A percentile compares a stretch with the other conserved stretches of the same genome.
Conservation (phyloP, 2,329 filamentous ascomycete species). For the Sporothrix humicola region DNA sequence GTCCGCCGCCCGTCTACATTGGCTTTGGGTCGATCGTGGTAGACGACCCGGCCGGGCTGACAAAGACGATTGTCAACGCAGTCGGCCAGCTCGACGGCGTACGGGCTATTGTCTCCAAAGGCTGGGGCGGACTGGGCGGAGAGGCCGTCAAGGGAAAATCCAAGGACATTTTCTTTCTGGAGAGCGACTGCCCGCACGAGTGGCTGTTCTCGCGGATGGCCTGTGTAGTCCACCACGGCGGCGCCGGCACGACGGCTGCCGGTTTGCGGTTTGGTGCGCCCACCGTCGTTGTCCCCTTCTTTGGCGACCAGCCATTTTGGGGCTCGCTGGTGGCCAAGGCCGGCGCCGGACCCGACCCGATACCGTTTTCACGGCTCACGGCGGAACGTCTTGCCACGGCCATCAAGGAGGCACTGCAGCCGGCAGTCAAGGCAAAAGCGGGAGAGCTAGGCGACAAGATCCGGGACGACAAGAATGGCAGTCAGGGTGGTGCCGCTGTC, state of each 20-base stretch:
- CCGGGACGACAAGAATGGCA: constrained; percentile 46
- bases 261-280: constrained; percentile 82
- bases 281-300: constrained; percentile 85
- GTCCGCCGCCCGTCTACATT: constrained; percentile 78
- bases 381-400: constrained; percentile 69
- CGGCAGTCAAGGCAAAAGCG: not conserved
- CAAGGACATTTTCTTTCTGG: constrained; percentile 23
- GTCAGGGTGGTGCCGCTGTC: constrained; percentile 49
- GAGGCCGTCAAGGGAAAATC: constrained; percentile 57
- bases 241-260: constrained; percentile 84
- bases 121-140: constrained; percentile 83
- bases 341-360: constrained; percentile 72
- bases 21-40: constrained; percentile 85
- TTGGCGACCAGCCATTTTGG: constrained; percentile 85
- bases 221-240: constrained; percentile 84
- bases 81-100: constrained; percentile 56
- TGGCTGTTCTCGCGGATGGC: constrained; percentile 85
- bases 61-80: constrained; percentile 73
- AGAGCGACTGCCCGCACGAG: constrained; percentile 64
- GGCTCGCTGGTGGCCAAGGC: constrained; percentile 75
- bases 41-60: constrained; percentile 74
- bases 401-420: constrained; percentile 51
- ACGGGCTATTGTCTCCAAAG: constrained; percentile 81
- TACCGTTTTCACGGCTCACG: constrained; percentile 71
- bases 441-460: constrained; percentile 7